Percentiles rank a stretch among this genome's conserved stretches.
Conservation (phyloP, 176 grass and related monocot species). For the Cenchrus purpureus region DNA sequence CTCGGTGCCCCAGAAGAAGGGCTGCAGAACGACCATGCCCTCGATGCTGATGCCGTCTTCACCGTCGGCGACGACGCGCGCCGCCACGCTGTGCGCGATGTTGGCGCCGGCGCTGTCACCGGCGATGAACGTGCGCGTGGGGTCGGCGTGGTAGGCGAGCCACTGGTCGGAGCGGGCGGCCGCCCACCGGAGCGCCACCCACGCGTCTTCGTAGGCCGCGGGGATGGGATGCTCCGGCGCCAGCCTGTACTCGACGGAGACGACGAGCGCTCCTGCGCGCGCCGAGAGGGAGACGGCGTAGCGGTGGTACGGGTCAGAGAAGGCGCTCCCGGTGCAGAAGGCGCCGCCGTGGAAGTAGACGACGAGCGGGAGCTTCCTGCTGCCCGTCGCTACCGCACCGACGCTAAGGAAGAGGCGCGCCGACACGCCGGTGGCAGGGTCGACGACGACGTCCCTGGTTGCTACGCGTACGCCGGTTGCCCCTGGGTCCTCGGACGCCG, state of each 20-base stretch:
- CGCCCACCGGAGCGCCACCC: slow-evolving; percentile 38
- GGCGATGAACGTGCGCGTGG: neutral
- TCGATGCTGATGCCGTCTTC: too few relatives aligned
- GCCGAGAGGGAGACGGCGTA: slow-evolving; percentile 41
- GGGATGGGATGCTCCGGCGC: slow-evolving; percentile 57
- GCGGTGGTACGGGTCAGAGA: slow-evolving; percentile 29
- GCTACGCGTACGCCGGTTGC: neutral
- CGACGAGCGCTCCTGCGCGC: slow-evolving; percentile 25
- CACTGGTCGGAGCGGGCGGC: neutral
- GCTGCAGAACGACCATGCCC: neutral
- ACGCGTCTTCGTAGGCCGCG: slow-evolving; percentile 46
- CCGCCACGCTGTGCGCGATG: slow-evolving; percentile 43
- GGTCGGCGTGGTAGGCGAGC: slow-evolving; percentile 5
- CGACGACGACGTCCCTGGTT: slow-evolving; percentile 35
- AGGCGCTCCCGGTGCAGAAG: slow-evolving; percentile 52
- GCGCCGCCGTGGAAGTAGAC: slow-evolving; percentile 61
- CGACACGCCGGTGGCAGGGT: neutral
- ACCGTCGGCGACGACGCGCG: neutral
- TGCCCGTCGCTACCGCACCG: neutral
- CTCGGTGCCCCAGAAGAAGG: slow-evolving; percentile 19
- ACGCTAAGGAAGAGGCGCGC: slow-evolving; percentile 16
- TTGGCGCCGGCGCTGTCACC: slow-evolving; percentile 62
- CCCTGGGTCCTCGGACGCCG: neutral
- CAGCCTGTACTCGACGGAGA: slow-evolving; percentile 57
- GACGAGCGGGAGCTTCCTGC: slow-evolving; percentile 44